Percentiles rank a stretch among this genome's conserved stretches.
Evolutionary conservation across 2,329 filamentous ascomycete species (phyloP).

Genomic region (Curvularia sp.): DNA sequence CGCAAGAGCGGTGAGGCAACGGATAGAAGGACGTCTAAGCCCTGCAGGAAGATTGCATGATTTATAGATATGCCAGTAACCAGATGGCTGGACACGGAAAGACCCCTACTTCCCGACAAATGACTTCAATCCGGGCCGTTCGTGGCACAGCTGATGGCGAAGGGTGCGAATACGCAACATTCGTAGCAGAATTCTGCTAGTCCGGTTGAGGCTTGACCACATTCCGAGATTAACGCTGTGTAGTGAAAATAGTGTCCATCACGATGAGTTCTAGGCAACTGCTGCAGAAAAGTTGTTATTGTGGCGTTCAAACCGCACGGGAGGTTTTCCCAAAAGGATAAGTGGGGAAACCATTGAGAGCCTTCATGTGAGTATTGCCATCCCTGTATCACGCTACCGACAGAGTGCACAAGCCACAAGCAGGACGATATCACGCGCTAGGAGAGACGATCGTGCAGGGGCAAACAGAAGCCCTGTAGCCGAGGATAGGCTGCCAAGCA

Average conservation of each 20-base stretch:
- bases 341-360: neutral
- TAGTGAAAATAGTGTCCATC: neutral
- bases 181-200: neutral
- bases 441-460: neutral
- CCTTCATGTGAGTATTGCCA: neutral
- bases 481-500: neutral
- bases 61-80: too few species aligned
- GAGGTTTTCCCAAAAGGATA: neutral
- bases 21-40: constrained; percentile 1
- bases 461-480: neutral
- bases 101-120: neutral
- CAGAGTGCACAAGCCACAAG: neutral
- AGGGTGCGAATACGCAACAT: neutral
- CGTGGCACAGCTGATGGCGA: neutral
- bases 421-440: neutral
- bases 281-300: neutral
- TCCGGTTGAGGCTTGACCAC: neutral
- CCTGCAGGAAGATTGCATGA: constrained; percentile 8
- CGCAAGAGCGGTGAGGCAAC: constrained; percentile 3
- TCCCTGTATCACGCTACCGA: neutral
- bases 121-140: neutral
- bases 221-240: neutral
- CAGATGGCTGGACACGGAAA: neutral
- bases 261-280: neutral
- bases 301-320: neutral